Evolutionary conservation across 495 filamentous ascomycete species (phyloP), one percentile per base, ranked within the genome.

Genomic region (Penicillium arizonense): DNA sequence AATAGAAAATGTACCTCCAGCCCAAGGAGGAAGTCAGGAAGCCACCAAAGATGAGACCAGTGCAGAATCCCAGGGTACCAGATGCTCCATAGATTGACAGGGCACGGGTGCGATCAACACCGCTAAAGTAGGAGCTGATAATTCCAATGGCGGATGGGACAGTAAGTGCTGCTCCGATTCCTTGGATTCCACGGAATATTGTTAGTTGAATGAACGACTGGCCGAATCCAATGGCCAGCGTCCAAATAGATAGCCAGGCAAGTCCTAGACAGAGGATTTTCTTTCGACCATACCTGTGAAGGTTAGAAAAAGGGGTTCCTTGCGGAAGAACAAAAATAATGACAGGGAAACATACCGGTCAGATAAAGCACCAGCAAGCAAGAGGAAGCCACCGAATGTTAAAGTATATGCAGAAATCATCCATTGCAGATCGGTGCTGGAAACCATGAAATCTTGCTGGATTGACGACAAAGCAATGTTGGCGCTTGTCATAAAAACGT

Each of bases 361-460:
- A 14, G 69, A 72, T 8, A 72, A 57, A 21, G 62, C 65, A 32
- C 69, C 69, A 14, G 69, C 66, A 4, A 72, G 41, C 6, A 72
- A 36, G 7, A 72, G 56, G 37, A 72, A 69, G 1, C 69, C 69
- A 20, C 69, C 69, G 62, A 72, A 72, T 1, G 64, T 62, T 45
- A 72, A 52, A 8, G 69, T 72, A 36, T 72, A 72, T 37, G 69
- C 69, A 4, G 69, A 72, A 11, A 72, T 70, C 66, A 72, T 72
- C 69, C 69, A 72, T 52, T 72, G 69, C 52, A 72, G 38, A 12
- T 70, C 59, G n/a, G 58, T 68, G 34, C 55, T 64, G 14, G 64
- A 62, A 5, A 68, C 67, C 5, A 54, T 54, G 20, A 72, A 72
- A n/a, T 68, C 69, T 32, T 68, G 50, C 43, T 72, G 66, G 13